Base-by-base conservation (phyloP, 1,284 basidiomycete species). In the Thecaphora thlaspeos region DNA sequence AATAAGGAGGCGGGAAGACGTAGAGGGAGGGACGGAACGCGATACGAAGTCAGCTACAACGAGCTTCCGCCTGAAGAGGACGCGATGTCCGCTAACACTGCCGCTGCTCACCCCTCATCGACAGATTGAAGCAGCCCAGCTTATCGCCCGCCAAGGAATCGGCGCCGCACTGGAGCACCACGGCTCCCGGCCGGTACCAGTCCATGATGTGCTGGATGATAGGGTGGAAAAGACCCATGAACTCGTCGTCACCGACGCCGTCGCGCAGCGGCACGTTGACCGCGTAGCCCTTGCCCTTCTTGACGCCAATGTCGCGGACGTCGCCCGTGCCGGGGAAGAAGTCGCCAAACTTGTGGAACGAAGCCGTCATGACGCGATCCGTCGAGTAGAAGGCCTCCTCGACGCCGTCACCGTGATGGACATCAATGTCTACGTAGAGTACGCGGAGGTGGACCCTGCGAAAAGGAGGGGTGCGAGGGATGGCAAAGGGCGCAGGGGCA, bases 371-470 rank as follows among this genome's bases (percentile, higher is more conserved):
- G 68, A 98, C 94, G 47, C 94, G 83, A 77, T 98, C 89, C 3
- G 91, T 96, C 22, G 90, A 92, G 79, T 96, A 97, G 81, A 98
- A 98, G 1, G 94, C 95, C 77, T 98, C 94, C 73, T 98, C 94
- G 32, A 98, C 94, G 18, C 94, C 95, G 75, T 98, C 95, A 8
- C 94, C 94, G 72, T 98, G 94, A 78, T 97, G 94, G 51, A 92
- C 91, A 79, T 98, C 94, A 52, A 98, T 94, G 79, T 98, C 94
- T 76, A 98, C 89, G 79, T 98, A 98, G 22, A 98, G 82, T 2
- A 98, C 93, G 51, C 95, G 88, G 0, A 89, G 85, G 73, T 84
- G 83, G 59, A 81, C 81, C 18, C 82, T 80, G 37, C 0, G 11
- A 54, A 15, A 37, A 15, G 38, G 21, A 38, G 5, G 9, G 18